These are phyloP conservation scores for Neofusicoccum kwambonambiense DNA, from an alignment of 2,329 filamentous ascomycete species.

Conservation along the genomic window DNA sequence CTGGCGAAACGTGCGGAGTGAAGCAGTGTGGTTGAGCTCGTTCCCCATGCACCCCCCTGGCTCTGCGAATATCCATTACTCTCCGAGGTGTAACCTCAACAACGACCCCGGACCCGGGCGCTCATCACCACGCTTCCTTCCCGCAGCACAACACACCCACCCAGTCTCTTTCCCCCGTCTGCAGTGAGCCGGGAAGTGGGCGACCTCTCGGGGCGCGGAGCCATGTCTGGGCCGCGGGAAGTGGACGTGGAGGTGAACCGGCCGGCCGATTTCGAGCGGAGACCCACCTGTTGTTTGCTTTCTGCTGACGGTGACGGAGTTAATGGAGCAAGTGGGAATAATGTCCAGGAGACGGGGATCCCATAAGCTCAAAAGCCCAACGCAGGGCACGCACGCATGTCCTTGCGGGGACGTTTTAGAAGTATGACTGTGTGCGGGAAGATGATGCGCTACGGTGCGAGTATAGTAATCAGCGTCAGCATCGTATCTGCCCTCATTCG, in stretches of 20 bases:
- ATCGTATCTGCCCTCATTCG: background rate
- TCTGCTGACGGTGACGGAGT: too few relatives aligned
- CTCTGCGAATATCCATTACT: background rate
- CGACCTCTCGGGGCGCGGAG: background rate
- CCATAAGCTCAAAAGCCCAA: too few relatives aligned
- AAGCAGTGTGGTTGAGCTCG: too few relatives aligned
- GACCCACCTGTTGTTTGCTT: too few relatives aligned
- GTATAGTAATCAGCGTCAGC: background rate
- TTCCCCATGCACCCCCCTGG: background rate
- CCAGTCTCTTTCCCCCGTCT: background rate
- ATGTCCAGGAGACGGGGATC: too few relatives aligned
- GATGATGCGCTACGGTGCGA: background rate
- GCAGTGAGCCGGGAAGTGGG: background rate
- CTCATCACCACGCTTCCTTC: background rate
- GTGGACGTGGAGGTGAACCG: background rate
- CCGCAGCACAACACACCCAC: background rate
- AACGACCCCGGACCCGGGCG: slow-evolving; percentile 1
- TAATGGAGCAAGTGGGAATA: too few relatives aligned
- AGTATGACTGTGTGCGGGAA: slow-evolving; percentile 14
- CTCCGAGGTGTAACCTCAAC: slow-evolving; percentile 1
- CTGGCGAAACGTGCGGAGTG: background rate
- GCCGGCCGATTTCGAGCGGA: background rate
- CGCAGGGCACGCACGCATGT: too few relatives aligned
- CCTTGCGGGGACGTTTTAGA: background rate
- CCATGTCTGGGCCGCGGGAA: background rate